Conservation (phyloP, 192 early-diverging fungal genomes). For the Gigaspora rosea region DNA sequence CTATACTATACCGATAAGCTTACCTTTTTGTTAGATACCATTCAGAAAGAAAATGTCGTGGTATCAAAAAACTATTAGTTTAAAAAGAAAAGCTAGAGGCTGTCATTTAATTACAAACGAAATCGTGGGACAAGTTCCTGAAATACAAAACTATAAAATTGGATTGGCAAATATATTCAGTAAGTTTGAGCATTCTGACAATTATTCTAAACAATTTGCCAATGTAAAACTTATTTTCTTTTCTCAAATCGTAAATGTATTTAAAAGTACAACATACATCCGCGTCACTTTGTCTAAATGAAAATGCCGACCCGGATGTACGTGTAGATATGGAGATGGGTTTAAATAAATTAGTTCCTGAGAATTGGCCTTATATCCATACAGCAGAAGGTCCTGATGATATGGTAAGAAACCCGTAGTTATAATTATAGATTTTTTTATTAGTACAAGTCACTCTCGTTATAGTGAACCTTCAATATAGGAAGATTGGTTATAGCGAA, state of each 20-base stretch:
- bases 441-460: no score
- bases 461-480: no score
- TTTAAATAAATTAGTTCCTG: constrained; percentile 81
- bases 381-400: constrained; percentile 87
- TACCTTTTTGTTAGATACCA: no score
- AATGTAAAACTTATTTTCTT: background rate
- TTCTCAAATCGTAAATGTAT: background rate
- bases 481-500: no score
- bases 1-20: no score
- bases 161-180: constrained; percentile 87
- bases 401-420: constrained; percentile 54
- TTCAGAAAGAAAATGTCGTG: constrained; percentile 53
- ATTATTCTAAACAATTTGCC: background rate
- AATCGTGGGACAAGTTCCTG: constrained; percentile 61
- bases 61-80: constrained; percentile 64
- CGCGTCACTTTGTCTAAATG: constrained; percentile 86
- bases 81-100: constrained; percentile 62
- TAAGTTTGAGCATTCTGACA: constrained; percentile 37
- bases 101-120: constrained; percentile 79
- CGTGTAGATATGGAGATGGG: constrained; percentile 86
- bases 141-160: constrained; percentile 64
- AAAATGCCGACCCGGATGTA: constrained; percentile 80
- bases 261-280: constrained; percentile 83
- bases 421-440: background rate
- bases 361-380: constrained; percentile 75